These are phyloP conservation scores for Fagopyrum esculentum DNA, from an alignment of 148 eudicot genomes.

Conservation along the genomic window DNA sequence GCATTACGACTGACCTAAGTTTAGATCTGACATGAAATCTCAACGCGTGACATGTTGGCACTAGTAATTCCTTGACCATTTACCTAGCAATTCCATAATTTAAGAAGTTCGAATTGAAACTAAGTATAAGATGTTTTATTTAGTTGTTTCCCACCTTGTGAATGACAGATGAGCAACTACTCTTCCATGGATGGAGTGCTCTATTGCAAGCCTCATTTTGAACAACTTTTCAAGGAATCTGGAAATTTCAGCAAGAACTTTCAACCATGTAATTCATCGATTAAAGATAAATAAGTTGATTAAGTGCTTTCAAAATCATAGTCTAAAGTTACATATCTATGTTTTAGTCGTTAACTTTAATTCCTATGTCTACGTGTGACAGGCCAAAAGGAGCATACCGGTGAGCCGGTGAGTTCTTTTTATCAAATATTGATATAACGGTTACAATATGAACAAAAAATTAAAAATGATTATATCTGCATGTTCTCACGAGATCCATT, in stretches of 20 bases:
- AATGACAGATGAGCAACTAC: constrained; percentile 82
- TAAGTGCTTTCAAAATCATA: not conserved
- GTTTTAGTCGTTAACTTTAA: not conserved
- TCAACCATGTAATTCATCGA: constrained; percentile 30
- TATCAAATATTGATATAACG: not conserved
- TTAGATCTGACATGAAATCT: too few relatives aligned
- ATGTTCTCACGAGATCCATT: too few relatives aligned
- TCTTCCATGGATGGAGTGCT: constrained; percentile 97
- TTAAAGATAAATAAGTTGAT: not conserved
- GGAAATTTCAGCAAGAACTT: constrained; percentile 93
- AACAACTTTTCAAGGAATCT: constrained; percentile 85
- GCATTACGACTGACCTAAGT: too few relatives aligned
- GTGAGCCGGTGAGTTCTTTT: not conserved
- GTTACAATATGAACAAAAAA: not conserved
- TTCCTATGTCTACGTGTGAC: not conserved
- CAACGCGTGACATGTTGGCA: too few relatives aligned
- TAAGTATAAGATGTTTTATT: too few relatives aligned
- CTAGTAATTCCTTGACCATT: too few relatives aligned
- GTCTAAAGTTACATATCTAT: not conserved
- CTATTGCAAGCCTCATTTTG: constrained; percentile 86
- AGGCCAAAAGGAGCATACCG: not conserved
- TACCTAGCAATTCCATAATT: too few relatives aligned
- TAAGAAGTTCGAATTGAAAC: too few relatives aligned
- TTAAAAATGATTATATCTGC: not conserved
- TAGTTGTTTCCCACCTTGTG: not conserved